Base-by-base conservation (phyloP, 495 filamentous ascomycete species). In the Annulohypoxylon nitens region DNA sequence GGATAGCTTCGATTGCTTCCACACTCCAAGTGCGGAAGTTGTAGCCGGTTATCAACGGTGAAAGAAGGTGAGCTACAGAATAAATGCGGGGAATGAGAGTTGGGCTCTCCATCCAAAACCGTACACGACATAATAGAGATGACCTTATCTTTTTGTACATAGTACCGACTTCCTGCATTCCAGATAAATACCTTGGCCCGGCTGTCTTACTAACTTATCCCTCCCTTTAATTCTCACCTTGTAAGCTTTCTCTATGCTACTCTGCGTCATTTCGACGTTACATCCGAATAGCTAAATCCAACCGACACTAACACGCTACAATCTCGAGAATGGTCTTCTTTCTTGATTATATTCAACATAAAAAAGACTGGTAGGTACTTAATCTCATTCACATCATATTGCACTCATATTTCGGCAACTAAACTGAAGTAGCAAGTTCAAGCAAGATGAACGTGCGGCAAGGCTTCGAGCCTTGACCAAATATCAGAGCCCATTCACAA, bases 381-480 rank as follows among this genome's bases (percentile, higher is more conserved):
- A 4, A 5, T n/a, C 4, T n/a, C 39, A 43, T 43, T 6, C 30
- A n/a, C 39, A 43, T 14, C 12, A n/a, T 47, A 37, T 16, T 47
- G 16, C 23, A 33, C 4, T n/a, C 10, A 23, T 37, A 53, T 57
- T 23, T 61, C 53, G 51, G 53, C 2, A 30, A 53, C 39, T 39
- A 75, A 58, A 67, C 26, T 11, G 25, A 18, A 26, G 36, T 72
- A 98, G 96, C 83, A 86, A 88, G 76, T 85, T 87, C 73, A 99
- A 99, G 83, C 92, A 95, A 78, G 74, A 85, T 41, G 89, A 96
- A 73, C 93, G 96, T 16, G 83, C 85, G 6, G 78, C 84, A 23
- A 88, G 91, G 37, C 92, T 98, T 72, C 82, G 86, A 37, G 83
- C 86, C 8, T 88, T 99, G 6, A 68, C 83, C 5, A 75, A 77